Conservation (phyloP, 495 filamentous ascomycete species). For the Paragyromitra xinjiangensis region DNA sequence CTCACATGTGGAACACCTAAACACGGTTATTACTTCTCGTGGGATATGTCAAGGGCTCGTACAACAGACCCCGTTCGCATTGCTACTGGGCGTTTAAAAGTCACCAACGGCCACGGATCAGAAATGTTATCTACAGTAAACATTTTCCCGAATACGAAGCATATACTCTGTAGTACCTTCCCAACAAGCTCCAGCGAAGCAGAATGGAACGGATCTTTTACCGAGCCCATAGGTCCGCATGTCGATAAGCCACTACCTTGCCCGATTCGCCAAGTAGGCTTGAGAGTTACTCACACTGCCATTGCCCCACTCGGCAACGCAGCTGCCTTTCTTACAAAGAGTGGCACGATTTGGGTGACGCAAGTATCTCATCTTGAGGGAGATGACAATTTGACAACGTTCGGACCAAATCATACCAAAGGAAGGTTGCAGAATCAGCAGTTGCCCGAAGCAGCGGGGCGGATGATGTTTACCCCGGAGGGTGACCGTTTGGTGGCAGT, state of each 20-base stretch:
- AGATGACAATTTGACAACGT: conserved; percentile 55
- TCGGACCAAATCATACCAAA: conserved; percentile 31
- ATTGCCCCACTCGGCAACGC: conserved; percentile 54
- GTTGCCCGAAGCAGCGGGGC: conserved; percentile 40
- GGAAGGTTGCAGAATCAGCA: conserved; percentile 47
- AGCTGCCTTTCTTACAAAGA: conserved; percentile 53
- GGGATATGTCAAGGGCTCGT: conserved; percentile 51
- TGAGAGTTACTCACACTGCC: conserved; percentile 47
- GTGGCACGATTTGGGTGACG: conserved; percentile 53
- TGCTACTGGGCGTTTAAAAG: conserved; percentile 42
- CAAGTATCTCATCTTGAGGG: conserved; percentile 50
- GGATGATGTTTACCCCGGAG: conserved; percentile 51
- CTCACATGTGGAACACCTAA: conserved; percentile 53
- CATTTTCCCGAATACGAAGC: conserved; percentile 55
- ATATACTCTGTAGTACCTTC: conserved; percentile 54
- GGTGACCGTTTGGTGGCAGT: conserved; percentile 52
- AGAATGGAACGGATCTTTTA: conserved; percentile 55
- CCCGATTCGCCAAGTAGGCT: conserved; percentile 50
- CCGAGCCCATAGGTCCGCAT: conserved; percentile 43
- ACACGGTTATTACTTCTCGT: conserved; percentile 56
- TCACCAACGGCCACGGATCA: conserved; percentile 52
- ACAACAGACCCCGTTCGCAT: conserved; percentile 52
- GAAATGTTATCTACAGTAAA: conserved; percentile 48
- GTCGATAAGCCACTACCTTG: conserved; percentile 36
- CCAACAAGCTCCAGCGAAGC: conserved; percentile 49